Evolutionary conservation across 2,329 filamentous ascomycete genomes (phyloP), one percentile per base, ranked within the genome.

Genomic region (Sporothrix dimorphospora): DNA sequence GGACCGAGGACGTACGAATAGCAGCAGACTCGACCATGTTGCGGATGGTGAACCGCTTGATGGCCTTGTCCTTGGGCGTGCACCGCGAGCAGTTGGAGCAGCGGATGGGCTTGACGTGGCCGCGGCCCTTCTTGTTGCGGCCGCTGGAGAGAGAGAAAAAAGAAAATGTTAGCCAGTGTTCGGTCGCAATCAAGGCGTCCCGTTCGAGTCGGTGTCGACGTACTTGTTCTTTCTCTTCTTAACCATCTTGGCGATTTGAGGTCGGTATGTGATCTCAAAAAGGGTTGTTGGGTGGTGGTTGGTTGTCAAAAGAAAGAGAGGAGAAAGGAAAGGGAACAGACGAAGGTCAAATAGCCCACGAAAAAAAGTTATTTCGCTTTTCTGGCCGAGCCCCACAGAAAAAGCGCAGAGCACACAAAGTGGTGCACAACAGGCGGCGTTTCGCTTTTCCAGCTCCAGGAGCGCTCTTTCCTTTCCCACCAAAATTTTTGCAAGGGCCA

Each of bases 11-110:
- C 94, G 82, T 94, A 98, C 97, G 96, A 85, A 99, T 98, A 83
- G 96, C 96, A 82, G 97, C 96, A 82, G 94, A 98, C 89, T 99
- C 96, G 79, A 99, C 96, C 96, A 99, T 99, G 92, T 99, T 98
- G 85, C 96, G 92, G 90, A 99, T 90, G 88, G 96, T 99, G 90
- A 99, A 99, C 88, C 96, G 91, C 94, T 99, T 99, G 91, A 99
- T 98, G 80, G 97, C 96, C 94, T 99, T 99, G 83, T 99, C 96
- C 92, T 99, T 99, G 85, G 94, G 94, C 75, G 93, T 97, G 89
- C 92, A 94, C 87, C 92, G 89, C 83, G 87, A 89, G 88, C 88
- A 90, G 87, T 90, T 90, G 85, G 85, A 87, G 87, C 88, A 90
- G 79, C 88, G 93, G 88, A 99, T 97, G 83, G 96, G 97, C 91